Base-by-base conservation (phyloP, 2,329 filamentous ascomycete species). In the Diaporthe eres region DNA sequence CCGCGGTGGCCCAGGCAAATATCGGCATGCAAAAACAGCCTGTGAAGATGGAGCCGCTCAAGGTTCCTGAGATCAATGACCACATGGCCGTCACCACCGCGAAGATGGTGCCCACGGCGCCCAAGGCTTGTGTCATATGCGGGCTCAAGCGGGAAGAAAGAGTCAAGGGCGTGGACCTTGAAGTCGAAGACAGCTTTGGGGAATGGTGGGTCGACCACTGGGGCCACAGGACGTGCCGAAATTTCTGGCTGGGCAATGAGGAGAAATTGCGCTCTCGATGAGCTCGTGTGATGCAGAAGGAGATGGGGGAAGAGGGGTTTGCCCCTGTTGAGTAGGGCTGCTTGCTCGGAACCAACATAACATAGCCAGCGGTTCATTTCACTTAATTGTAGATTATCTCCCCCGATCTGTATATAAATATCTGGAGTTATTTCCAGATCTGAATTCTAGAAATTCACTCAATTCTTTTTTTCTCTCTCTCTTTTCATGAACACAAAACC, bases 161-260 rank as follows among this genome's bases (percentile, higher is more conserved):
- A 68, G 88, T 98, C 15, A 84, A 86, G 28, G 95, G 92, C 81
- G 90, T 97, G 47, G 95, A 98, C 81, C 86, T 92, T 71, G 89
- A 92, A 37, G 91, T 97, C 12, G 92, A 96, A 80, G 96, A 98
- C 83, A 95, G 94, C 82, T 98, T 98, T 87, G 95, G 95, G 17
- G 96, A 98, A 86, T 98, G 95, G 95, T 98, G 96, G 96, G 88
- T 94, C 57, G 95, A 98, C 61, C 93, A 96, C 83, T 96, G 95
- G 93, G 95, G 93, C 0, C 94, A 96, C 84, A 87, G 91, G 77
- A 90, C 91, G 28, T 98, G 96, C 84, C 91, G 91, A 82, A 93
- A 94, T 77, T 98, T 98, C 81, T 98, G 96, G 96, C 86, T 93
- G 76, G 88, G 93, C 79, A 93, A 97, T 83, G 94, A 94, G 83